Base-by-base conservation (phyloP, 495 filamentous ascomycete species). In the Daldinia loculata region DNA sequence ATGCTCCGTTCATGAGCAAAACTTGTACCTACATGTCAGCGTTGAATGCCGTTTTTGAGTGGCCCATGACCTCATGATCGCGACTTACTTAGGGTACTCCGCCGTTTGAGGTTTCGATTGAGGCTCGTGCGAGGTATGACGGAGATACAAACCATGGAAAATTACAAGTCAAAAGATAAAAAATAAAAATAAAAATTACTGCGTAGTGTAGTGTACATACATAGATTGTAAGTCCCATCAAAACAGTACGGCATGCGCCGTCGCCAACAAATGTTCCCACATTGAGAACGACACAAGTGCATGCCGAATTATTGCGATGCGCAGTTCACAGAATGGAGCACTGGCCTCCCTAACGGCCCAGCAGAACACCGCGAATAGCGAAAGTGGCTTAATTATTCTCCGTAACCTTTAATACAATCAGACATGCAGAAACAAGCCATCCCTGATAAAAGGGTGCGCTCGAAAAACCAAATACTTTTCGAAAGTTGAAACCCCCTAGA, bases 121-220 rank as follows among this genome's bases (percentile, higher is more conserved):
- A 73, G 70, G 70, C 70, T 73, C 62, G 70, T 73, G 61, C 58
- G 19, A 69, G 70, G 70, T 73, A 73, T 73, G 70, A 73, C 70
- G 61, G 67, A 53, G 56, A 60, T 66, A 64, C 60, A 67, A 43
- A 39, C 55, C 50, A 32, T 64, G 64, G 60, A 67, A 43, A 51
- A 48, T 59, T 38, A 57, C 19, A 14, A 48, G 43, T 48, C 43
- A 39, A 36, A 36, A 36, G 14, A 36, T 14, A 11, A 1, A 52
- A 26, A 52, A 27, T 52, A 52, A 52, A 52, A 52, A 52, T 52
- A 52, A 48, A 59, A 51, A 52, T 17, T 14, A 26, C 38, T 19
- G 32, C 29, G 32, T 34, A 34, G 32, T 8, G 9, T 34, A 34
- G 32, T 32, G 8, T 30, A 32, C 12, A 32, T 51, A 27, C 0